Conservation (phyloP, 352 stramenopile genomes). For the Globisporangium alternatum region DNA sequence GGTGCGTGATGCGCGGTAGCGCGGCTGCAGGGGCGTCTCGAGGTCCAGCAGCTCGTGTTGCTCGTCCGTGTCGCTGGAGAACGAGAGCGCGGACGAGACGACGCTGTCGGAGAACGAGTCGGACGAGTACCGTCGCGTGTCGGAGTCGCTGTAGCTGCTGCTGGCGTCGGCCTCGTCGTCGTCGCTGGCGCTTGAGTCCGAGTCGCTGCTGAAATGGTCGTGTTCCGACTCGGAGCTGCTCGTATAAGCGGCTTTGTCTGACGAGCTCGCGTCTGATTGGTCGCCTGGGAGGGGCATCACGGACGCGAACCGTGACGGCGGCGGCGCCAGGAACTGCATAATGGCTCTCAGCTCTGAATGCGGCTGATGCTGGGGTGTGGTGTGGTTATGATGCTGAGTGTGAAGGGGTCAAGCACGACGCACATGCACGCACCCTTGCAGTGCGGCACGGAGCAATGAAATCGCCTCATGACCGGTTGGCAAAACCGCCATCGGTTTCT, state of each 20-base stretch:
- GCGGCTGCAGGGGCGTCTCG: slow-evolving; percentile 1
- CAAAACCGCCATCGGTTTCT: not conserved
- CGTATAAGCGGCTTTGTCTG: not conserved
- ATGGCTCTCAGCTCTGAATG: not conserved
- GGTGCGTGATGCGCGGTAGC: slow-evolving; percentile 1
- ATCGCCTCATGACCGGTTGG: not conserved
- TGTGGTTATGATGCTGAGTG: not conserved
- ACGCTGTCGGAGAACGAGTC: slow-evolving; percentile 10
- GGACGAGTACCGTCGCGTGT: slow-evolving; percentile 1
- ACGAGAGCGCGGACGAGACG: slow-evolving; percentile 16
- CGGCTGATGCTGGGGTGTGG: not conserved
- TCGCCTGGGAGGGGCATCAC: slow-evolving; percentile 18
- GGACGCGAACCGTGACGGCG: not conserved
- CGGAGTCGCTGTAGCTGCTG: slow-evolving; percentile 2
- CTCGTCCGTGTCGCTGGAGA: slow-evolving; percentile 12
- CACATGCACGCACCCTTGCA: not conserved
- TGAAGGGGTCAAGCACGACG: not conserved
- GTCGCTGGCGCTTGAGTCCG: slow-evolving; percentile 14
- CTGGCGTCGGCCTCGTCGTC: slow-evolving; percentile 8
- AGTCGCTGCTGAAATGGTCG: slow-evolving; percentile 5
- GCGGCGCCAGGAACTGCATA: slow-evolving; percentile 5
- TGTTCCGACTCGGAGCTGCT: slow-evolving; percentile 10
- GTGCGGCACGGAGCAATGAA: no score
- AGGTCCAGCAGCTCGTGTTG: not conserved
- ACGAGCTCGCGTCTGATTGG: slow-evolving; percentile 18